These are phyloP conservation scores for Arthromyces matolae DNA, from an alignment of 768 basidiomycete species.

Conservation along the genomic window DNA sequence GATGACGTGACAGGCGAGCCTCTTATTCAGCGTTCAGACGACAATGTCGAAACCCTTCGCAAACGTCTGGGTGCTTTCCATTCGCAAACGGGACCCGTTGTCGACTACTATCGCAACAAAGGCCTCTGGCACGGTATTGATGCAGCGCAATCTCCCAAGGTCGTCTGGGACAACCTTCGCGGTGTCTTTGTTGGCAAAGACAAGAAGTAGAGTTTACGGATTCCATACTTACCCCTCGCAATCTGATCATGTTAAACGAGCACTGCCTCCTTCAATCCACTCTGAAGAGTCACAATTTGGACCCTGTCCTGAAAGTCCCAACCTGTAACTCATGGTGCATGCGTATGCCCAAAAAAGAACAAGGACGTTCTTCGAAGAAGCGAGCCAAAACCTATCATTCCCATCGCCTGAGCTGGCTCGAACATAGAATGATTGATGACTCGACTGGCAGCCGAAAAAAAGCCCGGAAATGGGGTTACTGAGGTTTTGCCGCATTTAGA, in stretches of 20 bases:
- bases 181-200: slow-evolving; percentile 57
- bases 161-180: slow-evolving; percentile 85
- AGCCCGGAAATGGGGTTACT: neutral
- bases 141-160: slow-evolving; percentile 86
- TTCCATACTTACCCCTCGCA: too few relatives aligned
- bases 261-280: too few relatives aligned
- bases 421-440: neutral
- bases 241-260: too few relatives aligned
- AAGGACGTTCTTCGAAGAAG: too few relatives aligned
- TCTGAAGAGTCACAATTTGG: too few relatives aligned
- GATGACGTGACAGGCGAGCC: slow-evolving; percentile 97
- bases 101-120: slow-evolving; percentile 92
- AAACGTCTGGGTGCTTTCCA: slow-evolving; percentile 91
- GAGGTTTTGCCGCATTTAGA: slow-evolving; percentile 6
- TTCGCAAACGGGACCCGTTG: slow-evolving; percentile 90
- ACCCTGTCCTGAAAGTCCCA: too few relatives aligned
- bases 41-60: slow-evolving; percentile 92
- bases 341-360: too few relatives aligned
- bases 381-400: too few relatives aligned
- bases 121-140: slow-evolving; percentile 90
- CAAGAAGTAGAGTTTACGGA: slow-evolving; percentile 26
- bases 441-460: neutral
- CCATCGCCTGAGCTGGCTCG: neutral
- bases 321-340: too few relatives aligned
- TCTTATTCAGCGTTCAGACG: slow-evolving; percentile 94